Base-by-base conservation (phyloP, 179 eudicot species). In the Camellia oleifera region DNA sequence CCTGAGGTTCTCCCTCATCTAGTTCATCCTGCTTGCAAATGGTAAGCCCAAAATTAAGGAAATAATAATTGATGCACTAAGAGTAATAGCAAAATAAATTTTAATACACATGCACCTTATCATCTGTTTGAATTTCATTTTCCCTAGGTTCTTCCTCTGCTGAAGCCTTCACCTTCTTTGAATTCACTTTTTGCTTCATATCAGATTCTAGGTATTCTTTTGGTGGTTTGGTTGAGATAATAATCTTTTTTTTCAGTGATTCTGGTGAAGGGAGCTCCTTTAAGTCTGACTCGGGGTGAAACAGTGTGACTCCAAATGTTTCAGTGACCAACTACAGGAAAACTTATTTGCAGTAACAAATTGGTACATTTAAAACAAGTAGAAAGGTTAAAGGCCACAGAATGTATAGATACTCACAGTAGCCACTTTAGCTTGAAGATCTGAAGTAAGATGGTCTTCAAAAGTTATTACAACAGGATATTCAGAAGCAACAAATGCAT, bases 141-240 rank as follows among this genome's bases (percentile, higher is more conserved):
- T 92, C 91, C 93, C 91, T 88, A 79, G 94, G 86, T 89, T 86
- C 97, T 48, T 89, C 92, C n/a, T 85, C 89, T 72, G 82, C 85
- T 9, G 83, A 60, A 61, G 79, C 83, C 75, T 83, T 88, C 62
- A 72, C 84, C 75, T 70, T 85, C 67, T 83, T 88, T 26, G 90
- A 75, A 46, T 74, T 14, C 53, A 85, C 81, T 86, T 83, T 95
- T 88, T 42, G 90, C 88, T 77, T 92, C 85, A 58, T 4, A 40
- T 40, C 40, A n/a, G 54, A 7, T 42, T 75, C 77, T 58, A 81
- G 86, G 82, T 94, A 91, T 75, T 92, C 97, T 82, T 88, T 87
- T 11, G 99, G 98, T 78, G 98, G 99, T 77, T 97, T 97, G 52
- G 99, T 97, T 53, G 99, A 97, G 82, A 97, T 89, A 50, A 97